A percentile compares a stretch with the other conserved stretches of the same genome.
Conservation (phyloP, 179 eudicot species). For the Camellia oleifera region DNA sequence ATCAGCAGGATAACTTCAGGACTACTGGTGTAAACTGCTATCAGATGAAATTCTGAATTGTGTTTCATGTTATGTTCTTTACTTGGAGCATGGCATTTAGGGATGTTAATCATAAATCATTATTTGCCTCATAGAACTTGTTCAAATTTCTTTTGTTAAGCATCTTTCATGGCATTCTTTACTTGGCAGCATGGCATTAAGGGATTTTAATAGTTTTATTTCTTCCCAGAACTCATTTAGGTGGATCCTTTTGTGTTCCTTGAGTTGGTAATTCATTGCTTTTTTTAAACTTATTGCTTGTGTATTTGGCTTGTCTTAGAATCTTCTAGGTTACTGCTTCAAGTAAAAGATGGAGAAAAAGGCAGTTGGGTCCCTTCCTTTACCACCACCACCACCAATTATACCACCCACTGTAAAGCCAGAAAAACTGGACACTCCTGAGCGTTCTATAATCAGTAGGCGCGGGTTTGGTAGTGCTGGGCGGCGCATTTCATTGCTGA, state of each 20-base stretch:
- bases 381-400: constrained; percentile 36
- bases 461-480: constrained; percentile 76
- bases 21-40: background rate
- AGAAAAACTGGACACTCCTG: constrained; percentile 34
- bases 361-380: background rate
- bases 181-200: background rate
- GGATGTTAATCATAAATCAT: too few species aligned
- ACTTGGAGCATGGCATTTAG: too few species aligned
- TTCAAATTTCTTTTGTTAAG: background rate
- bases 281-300: background rate
- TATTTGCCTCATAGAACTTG: too few species aligned
- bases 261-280: background rate
- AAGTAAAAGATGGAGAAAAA: constrained; percentile 24
- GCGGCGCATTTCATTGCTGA: constrained; percentile 38
- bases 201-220: background rate
- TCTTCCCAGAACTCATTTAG: background rate
- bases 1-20: background rate
- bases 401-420: constrained; percentile 27
- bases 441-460: constrained; percentile 52
- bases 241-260: constrained; percentile 1
- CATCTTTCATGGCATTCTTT: background rate
- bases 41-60: too few species aligned
- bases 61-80: too few species aligned
- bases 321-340: constrained; percentile 1
- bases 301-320: background rate